These are phyloP conservation scores for Microstegium vimineum DNA, from an alignment of 176 grass and related monocot species.

Conservation along the genomic window DNA sequence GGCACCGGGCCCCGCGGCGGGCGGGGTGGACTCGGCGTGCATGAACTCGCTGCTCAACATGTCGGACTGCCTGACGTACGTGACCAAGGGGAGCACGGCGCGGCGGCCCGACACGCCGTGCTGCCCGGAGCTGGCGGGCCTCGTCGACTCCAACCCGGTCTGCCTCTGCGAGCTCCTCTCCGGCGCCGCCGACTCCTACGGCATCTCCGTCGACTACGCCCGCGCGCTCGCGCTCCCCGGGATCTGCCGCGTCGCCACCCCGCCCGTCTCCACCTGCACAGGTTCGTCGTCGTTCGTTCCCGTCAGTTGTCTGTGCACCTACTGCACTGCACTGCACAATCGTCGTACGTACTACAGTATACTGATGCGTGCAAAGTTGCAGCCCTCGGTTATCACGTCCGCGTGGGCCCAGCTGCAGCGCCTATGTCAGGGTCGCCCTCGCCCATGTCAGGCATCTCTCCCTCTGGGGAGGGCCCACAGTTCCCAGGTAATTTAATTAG, in stretches of 20 bases:
- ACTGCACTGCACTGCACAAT: neutral
- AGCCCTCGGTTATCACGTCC: conserved; percentile 54
- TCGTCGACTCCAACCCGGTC: conserved; percentile 60
- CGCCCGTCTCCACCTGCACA: conserved; percentile 60
- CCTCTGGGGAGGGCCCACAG: conserved; percentile 27
- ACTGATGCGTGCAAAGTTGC: neutral
- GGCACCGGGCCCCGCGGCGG: conserved; percentile 23
- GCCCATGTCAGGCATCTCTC: conserved; percentile 19
- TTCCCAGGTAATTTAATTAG: conserved; percentile 35
- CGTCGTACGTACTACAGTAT: too few relatives aligned
- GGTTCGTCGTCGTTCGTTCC: neutral
- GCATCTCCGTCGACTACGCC: conserved; percentile 67
- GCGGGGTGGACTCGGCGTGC: conserved; percentile 38
- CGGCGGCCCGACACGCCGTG: conserved; percentile 54
- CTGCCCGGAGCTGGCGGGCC: conserved; percentile 80
- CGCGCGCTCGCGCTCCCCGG: conserved; percentile 69
- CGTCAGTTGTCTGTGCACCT: too few relatives aligned
- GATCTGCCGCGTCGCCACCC: conserved; percentile 63
- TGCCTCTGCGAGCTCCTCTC: conserved; percentile 86
- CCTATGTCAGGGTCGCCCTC: neutral
- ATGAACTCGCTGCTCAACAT: conserved; percentile 59
- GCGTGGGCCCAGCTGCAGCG: conserved; percentile 36
- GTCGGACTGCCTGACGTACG: conserved; percentile 79
- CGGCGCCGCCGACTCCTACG: conserved; percentile 64
- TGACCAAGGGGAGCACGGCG: conserved; percentile 51